Evolutionary conservation across 1,284 basidiomycete species (phyloP).

Genomic region (Marasmius fiardii): DNA sequence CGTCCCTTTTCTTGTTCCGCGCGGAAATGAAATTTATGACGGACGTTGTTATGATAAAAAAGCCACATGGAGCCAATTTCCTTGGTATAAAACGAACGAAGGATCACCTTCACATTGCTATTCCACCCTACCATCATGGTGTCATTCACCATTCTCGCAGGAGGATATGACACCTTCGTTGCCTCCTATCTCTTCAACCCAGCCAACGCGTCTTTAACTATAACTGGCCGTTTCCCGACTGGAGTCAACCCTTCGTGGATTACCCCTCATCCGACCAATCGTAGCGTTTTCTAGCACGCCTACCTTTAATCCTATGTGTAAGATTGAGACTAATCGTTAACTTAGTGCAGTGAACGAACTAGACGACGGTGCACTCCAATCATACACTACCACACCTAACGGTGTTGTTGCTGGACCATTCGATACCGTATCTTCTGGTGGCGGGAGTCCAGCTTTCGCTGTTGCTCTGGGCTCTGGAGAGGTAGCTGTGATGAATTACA

Average conservation of each 20-base stretch:
- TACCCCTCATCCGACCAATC: conserved; percentile 49
- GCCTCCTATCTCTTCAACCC: conserved; percentile 13
- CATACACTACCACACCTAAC: conserved; percentile 45
- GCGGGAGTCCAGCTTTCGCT: conserved; percentile 49
- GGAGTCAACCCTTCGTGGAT: conserved; percentile 62
- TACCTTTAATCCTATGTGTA: too few relatives aligned
- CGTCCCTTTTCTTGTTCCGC: too few relatives aligned
- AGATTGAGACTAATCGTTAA: conserved; percentile 15
- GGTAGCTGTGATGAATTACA: conserved; percentile 62
- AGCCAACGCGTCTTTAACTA: conserved; percentile 3
- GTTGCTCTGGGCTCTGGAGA: conserved; percentile 49
- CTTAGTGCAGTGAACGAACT: conserved; percentile 56
- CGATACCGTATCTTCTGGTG: conserved; percentile 47
- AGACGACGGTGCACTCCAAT: conserved; percentile 44
- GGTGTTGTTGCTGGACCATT: conserved; percentile 45
- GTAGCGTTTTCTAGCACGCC: conserved; percentile 17
- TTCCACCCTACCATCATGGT: conserved; percentile 9
- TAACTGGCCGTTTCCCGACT: conserved; percentile 3
- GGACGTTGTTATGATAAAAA: too few relatives aligned
- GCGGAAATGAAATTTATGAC: too few relatives aligned
- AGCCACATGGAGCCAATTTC: too few relatives aligned
- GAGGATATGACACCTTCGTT: conserved; percentile 13
- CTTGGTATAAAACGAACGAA: neutral
- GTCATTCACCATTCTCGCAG: conserved; percentile 13
- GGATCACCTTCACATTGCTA: too few relatives aligned